Percentiles rank a stretch among this genome's conserved stretches.
These are phyloP conservation scores for Venturia aucupariae DNA, from an alignment of 2,329 filamentous ascomycete genomes.

Conservation along the genomic window DNA sequence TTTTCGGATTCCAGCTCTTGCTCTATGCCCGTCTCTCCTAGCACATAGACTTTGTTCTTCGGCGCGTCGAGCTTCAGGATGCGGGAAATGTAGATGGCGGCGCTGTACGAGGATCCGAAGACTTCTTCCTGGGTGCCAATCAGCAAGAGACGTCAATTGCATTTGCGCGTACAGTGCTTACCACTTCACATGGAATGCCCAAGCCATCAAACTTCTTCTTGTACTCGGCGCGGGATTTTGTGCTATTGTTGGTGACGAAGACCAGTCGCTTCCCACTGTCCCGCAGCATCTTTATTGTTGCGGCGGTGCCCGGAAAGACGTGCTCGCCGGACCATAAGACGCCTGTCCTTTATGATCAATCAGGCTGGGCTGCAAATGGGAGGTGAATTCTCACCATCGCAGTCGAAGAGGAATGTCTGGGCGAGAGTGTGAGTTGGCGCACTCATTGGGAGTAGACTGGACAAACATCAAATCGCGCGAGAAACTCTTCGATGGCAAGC, in stretches of 20 bases:
- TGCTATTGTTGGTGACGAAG: constrained; percentile 98
- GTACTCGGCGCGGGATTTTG: constrained; percentile 88
- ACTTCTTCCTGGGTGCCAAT: constrained; percentile 61
- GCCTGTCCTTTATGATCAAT: constrained; percentile 48
- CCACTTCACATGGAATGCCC: constrained; percentile 66
- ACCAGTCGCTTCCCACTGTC: constrained; percentile 82
- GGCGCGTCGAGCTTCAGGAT: constrained; percentile 71
- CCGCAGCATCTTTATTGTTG: constrained; percentile 76
- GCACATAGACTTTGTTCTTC: constrained; percentile 87
- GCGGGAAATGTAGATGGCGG: constrained; percentile 89
- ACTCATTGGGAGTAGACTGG: not conserved
- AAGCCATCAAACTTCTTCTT: constrained; percentile 78
- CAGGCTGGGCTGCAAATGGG: not conserved
- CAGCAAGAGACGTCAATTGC: not conserved
- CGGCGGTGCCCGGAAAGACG: constrained; percentile 73
- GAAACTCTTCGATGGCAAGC: constrained; percentile 67
- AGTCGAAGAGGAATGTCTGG: constrained; percentile 89
- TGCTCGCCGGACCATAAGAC: constrained; percentile 95
- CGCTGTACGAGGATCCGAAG: constrained; percentile 90
- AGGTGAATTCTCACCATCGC: constrained; percentile 62
- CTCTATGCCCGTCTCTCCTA: constrained; percentile 88
- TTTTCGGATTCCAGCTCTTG: constrained; percentile 74
- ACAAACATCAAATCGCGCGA: constrained; percentile 85
- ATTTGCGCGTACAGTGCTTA: constrained; percentile 24
- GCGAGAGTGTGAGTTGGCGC: constrained; percentile 20